A percentile compares a stretch with the other conserved stretches of the same genome.
phyloP scores from a whole-genome alignment of 176 grass and related monocot genomes.

The Canna indica region DNA sequence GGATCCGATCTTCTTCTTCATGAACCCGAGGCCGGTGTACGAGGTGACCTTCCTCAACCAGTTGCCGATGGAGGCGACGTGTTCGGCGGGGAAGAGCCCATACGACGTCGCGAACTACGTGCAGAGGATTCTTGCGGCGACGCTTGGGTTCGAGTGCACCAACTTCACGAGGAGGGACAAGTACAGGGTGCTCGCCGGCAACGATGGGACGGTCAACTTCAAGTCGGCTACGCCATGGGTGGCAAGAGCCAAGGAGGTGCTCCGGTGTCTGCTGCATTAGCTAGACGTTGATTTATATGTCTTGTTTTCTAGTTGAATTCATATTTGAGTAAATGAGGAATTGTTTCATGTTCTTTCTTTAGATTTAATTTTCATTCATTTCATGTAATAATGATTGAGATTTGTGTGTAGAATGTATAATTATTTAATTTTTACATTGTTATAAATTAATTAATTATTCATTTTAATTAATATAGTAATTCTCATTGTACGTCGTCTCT shows the following conservation, averaged over 20 bases:
- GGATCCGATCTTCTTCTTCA: conserved; percentile 91
- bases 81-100: conserved; percentile 50
- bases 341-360: neutral
- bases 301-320: too few relatives aligned
- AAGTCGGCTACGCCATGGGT: conserved; percentile 22
- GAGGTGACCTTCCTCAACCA: conserved; percentile 65
- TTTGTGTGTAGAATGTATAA: too few relatives aligned
- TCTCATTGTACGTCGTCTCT: too few relatives aligned
- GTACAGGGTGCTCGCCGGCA: conserved; percentile 61
- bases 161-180: conserved; percentile 89
- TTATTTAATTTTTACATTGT: too few relatives aligned
- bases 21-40: conserved; percentile 74
- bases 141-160: conserved; percentile 80
- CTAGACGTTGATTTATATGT: too few relatives aligned
- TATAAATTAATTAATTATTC: too few relatives aligned
- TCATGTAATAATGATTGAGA: too few relatives aligned
- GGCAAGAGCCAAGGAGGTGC: neutral
- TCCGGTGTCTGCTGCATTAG: neutral
- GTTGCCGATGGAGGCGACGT: conserved; percentile 55
- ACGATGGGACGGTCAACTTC: conserved; percentile 43
- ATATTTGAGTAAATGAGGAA: neutral
- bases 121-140: conserved; percentile 63
- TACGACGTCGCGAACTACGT: conserved; percentile 77
- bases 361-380: too few relatives aligned
- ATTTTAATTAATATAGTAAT: too few relatives aligned